Conservation (phyloP, 2,329 filamentous ascomycete genomes). For the Beauveria brongniartii region DNA sequence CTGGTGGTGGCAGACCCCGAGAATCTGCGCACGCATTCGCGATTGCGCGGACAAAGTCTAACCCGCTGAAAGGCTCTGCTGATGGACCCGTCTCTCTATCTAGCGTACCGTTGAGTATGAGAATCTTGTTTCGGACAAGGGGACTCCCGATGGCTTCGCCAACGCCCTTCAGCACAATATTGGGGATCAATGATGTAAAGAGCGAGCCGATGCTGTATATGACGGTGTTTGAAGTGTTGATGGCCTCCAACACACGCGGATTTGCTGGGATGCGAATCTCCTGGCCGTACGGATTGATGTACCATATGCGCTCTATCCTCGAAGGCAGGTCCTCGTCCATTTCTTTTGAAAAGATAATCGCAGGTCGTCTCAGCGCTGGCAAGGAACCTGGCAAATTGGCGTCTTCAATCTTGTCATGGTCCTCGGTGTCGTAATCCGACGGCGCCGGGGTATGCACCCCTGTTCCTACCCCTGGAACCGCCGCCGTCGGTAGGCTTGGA, state of each 20-base stretch:
- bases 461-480: slow-evolving; percentile 21
- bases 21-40: slow-evolving; percentile 66
- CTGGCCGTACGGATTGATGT: slow-evolving; percentile 98
- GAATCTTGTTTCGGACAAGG: slow-evolving; percentile 57
- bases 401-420: slow-evolving; percentile 64
- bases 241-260: slow-evolving; percentile 63
- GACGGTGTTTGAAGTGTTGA: slow-evolving; percentile 57
- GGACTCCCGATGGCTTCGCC: slow-evolving; percentile 48
- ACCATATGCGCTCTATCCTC: slow-evolving; percentile 79
- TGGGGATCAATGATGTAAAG: slow-evolving; percentile 83
- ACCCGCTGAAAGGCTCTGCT: slow-evolving; percentile 55
- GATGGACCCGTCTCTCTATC: slow-evolving; percentile 82
- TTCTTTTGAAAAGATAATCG: slow-evolving; percentile 74
- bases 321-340: slow-evolving; percentile 67
- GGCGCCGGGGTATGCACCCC: slow-evolving; percentile 22
- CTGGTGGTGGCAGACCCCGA: slow-evolving; percentile 35
- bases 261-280: slow-evolving; percentile 84
- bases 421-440: slow-evolving; percentile 38
- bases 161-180: slow-evolving; percentile 66
- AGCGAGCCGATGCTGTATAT: slow-evolving; percentile 92
- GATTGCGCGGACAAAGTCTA: slow-evolving; percentile 78
- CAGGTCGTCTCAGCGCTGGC: slow-evolving; percentile 68
- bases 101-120: slow-evolving; percentile 75
- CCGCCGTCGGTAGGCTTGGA: slow-evolving; percentile 56
- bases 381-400: slow-evolving; percentile 76